Base-by-base conservation (phyloP, 2,329 filamentous ascomycete genomes). In the Ophiostoma himal-ulmi region DNA sequence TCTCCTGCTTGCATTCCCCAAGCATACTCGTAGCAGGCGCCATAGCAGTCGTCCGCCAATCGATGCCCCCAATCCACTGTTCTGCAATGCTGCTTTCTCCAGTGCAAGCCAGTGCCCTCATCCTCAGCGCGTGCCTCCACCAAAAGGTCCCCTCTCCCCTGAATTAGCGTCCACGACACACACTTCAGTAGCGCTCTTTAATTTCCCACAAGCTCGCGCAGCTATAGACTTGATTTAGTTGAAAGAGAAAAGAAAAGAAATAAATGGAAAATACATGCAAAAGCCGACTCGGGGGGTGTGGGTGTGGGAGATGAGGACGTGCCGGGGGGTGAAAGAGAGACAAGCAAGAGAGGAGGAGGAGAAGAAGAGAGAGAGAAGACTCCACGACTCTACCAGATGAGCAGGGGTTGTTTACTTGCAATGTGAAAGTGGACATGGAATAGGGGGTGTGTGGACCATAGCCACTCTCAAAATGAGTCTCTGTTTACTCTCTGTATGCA, bases 171-270 rank as follows among this genome's bases (percentile, higher is more conserved):
- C 66, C 70, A 66, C 26, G 48, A 60, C 67, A 54, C 67, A 64
- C 44, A 48, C 64, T 62, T 64, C 69, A 60, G 70, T 70, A 70
- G 72, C 70, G 72, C 44, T 70, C 70, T 72, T 69, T 62, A 75
- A 75, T 75, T 75, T 75, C 74, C 74, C 74, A 72, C 57, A 70
- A 66, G 68, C 70, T 69, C 69, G 70, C 65, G 41, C 30, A 36
- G 65, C 36, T 34, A 62, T 68, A 66, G 60, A 68, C 64, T 37
- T 34, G 5, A 14, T 36, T 20, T 62, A 62, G 36, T 62, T 34
- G 26, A 11, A 62, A 62, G 20, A 30, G 30, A 30, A 30, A 30
- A 30, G 26, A 30, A 30, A 30, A 30, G 1, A 30, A 62, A 17
- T 11, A 34, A 34, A 62, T 34, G 6, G 57, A 20, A 62, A 62